A percentile compares a stretch with the other conserved stretches of the same genome.
Conservation (phyloP, 2,329 filamentous ascomycete species). For the Paecilomyces variotii region DNA sequence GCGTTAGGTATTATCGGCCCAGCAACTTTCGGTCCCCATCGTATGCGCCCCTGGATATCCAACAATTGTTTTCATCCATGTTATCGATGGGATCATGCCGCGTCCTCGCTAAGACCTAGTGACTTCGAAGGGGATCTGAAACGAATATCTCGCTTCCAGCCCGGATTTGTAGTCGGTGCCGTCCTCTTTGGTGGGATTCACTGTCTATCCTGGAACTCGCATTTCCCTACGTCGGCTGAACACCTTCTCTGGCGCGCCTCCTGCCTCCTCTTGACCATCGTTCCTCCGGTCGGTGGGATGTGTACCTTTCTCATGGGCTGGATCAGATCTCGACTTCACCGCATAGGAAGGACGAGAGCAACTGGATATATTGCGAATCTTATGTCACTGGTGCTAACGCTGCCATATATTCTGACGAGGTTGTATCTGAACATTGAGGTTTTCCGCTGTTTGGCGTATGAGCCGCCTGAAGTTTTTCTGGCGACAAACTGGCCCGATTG, state of each 20-base stretch:
- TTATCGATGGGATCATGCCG: not conserved
- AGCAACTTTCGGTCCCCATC: not conserved
- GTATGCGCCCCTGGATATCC: not conserved
- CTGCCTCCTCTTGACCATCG: not conserved
- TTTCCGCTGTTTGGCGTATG: not conserved
- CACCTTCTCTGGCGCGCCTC: not conserved
- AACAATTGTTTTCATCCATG: not conserved
- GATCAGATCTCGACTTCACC: not conserved
- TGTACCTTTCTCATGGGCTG: not conserved
- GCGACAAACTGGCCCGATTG: not conserved
- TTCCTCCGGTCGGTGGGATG: not conserved
- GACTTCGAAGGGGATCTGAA: not conserved
- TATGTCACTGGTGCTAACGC: not conserved
- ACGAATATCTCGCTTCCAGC: not conserved
- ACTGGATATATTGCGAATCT: not conserved
- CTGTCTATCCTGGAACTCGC: not conserved
- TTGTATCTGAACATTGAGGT: not conserved
- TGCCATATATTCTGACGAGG: not conserved
- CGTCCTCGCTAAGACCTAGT: not conserved
- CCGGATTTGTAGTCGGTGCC: not conserved
- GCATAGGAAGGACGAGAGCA: not conserved
- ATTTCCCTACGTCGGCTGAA: not conserved
- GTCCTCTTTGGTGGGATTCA: not conserved
- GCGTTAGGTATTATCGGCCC: not conserved
- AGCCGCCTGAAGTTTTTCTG: not conserved